Percentiles rank a stretch among this genome's conserved stretches.
Conservation (phyloP, 2,329 filamentous ascomycete genomes). For the Pezicula neosporulosa region DNA sequence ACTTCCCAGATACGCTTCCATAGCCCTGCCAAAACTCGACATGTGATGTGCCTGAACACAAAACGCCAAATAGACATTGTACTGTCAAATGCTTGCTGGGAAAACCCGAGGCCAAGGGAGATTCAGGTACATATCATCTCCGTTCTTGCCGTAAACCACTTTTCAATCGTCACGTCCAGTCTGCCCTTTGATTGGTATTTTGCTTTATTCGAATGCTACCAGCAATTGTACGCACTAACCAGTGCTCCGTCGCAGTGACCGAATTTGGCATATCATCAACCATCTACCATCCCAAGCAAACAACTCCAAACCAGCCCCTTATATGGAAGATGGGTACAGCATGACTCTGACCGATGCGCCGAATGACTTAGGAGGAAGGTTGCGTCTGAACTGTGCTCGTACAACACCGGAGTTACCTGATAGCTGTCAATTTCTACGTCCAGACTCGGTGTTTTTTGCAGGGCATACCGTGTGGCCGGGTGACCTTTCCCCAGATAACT, state of each 20-base stretch:
- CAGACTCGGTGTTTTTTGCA: not conserved
- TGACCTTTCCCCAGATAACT: conserved; percentile 99
- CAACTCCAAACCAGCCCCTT: conserved; percentile 54
- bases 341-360: conserved; percentile 94
- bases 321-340: conserved; percentile 98
- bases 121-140: conserved; percentile 2
- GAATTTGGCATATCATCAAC: conserved; percentile 59
- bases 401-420: conserved; percentile 96
- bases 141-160: conserved; percentile 2
- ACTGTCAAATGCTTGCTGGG: no score
- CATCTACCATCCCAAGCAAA: conserved; percentile 48
- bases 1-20: no score
- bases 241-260: conserved; percentile 46
- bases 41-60: no score
- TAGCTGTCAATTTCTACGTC: conserved; percentile 9
- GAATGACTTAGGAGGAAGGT: conserved; percentile 95
- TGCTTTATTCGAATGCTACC: conserved; percentile 51
- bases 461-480: conserved; percentile 81
- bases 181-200: conserved; percentile 25
- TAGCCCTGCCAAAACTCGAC: no score
- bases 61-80: no score
- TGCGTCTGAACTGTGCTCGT: conserved; percentile 93
- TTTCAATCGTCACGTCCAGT: conserved; percentile 10
- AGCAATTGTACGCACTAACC: conserved; percentile 50
- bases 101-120: not conserved